phyloP scores from a whole-genome alignment of 768 basidiomycete species.

The Lactifluus rugatus region DNA sequence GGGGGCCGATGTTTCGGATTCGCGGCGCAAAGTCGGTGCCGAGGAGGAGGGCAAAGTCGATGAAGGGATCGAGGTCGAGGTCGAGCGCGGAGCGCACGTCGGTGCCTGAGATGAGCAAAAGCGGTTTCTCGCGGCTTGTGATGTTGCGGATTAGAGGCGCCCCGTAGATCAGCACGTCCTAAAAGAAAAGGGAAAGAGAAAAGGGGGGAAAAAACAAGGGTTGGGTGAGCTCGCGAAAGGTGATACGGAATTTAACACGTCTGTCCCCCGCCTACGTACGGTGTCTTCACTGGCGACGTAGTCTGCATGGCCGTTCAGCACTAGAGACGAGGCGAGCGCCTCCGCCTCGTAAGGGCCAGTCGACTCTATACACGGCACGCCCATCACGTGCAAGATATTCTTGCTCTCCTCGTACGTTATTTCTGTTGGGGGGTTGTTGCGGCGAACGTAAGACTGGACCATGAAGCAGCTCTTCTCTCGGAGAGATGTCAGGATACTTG shows the following conservation, averaged over 20 bases:
- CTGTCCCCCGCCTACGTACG: slow-evolving; percentile 27
- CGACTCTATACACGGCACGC: slow-evolving; percentile 67
- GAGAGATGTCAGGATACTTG: slow-evolving; percentile 27
- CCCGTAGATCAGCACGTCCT: slow-evolving; percentile 79
- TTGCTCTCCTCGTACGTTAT: slow-evolving; percentile 63
- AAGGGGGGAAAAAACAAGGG: background rate
- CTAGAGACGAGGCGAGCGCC: slow-evolving; percentile 72
- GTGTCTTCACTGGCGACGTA: slow-evolving; percentile 90
- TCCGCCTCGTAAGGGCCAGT: slow-evolving; percentile 73
- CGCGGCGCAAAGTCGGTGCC: slow-evolving; percentile 89
- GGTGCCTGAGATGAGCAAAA: slow-evolving; percentile 53
- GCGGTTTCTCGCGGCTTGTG: slow-evolving; percentile 47
- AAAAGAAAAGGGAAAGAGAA: background rate
- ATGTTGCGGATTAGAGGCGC: slow-evolving; percentile 76
- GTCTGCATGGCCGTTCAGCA: slow-evolving; percentile 66
- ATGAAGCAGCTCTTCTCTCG: slow-evolving; percentile 45
- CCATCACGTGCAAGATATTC: slow-evolving; percentile 66
- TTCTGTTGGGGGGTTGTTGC: slow-evolving; percentile 49
- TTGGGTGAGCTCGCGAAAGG: background rate
- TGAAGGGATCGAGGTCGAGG: slow-evolving; percentile 47
- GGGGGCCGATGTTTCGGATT: slow-evolving; percentile 73
- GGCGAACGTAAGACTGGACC: slow-evolving; percentile 54
- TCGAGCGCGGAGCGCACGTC: slow-evolving; percentile 49
- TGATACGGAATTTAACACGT: slow-evolving; percentile 17
- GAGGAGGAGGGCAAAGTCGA: slow-evolving; percentile 81